Evolutionary conservation across 73 alveolate genomes (phyloP).

Genomic region (Paramecium biaurelia): DNA sequence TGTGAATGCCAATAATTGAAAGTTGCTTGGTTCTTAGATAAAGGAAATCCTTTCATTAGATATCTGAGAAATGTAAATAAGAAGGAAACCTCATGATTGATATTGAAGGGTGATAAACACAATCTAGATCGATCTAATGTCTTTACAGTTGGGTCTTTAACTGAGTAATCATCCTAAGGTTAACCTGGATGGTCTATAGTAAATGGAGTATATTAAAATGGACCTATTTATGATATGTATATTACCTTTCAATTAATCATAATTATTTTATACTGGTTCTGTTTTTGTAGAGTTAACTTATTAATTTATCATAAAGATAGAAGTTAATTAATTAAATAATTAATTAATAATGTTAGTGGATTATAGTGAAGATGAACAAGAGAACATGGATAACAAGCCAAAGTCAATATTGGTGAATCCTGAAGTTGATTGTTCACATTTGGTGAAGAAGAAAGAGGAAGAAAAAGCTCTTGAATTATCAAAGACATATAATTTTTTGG

Average conservation of each 20-base stretch:
- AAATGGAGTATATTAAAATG: conserved; percentile 6
- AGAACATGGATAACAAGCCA: neutral
- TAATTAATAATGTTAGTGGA: conserved; percentile 53
- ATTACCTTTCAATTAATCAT: conserved; percentile 19
- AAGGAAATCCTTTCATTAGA: neutral
- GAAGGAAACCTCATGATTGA: neutral
- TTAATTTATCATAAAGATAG: neutral
- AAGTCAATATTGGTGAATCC: conserved; percentile 53
- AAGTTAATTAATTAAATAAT: neutral
- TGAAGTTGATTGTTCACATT: conserved; percentile 50
- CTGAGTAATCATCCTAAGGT: conserved; percentile 31
- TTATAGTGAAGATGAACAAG: conserved; percentile 60
- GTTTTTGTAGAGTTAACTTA: neutral
- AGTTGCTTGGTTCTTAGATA: neutral
- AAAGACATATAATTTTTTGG: conserved; percentile 21
- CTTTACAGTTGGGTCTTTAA: conserved; percentile 37
- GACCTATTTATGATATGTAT: neutral
- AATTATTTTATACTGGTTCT: neutral
- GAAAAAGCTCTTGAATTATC: conserved; percentile 32
- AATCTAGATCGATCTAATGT: conserved; percentile 28
- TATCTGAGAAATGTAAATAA: neutral
- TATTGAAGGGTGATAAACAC: neutral
- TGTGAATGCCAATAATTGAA: neutral
- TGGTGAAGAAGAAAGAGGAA: conserved; percentile 27
- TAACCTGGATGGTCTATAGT: conserved; percentile 3